Evolutionary conservation across 345 rosid genomes (phyloP), one percentile per base, ranked within the genome.

Genomic region (Euphorbia pulcherrima): DNA sequence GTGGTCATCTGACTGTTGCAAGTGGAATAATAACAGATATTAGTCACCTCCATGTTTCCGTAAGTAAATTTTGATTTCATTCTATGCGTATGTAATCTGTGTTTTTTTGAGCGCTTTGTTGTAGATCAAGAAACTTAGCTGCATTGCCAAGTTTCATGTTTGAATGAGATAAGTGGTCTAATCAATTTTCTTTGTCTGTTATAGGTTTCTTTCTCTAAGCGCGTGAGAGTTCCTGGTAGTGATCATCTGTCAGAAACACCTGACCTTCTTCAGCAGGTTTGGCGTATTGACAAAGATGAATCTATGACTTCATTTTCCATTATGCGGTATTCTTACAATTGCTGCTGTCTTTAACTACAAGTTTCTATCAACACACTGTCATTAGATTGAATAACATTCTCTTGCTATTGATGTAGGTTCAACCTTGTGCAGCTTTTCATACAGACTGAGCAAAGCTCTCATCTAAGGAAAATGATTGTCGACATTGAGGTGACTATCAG

Each of bases 211-310:
- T 82, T 91, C 67, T 79, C 96, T 44, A 94, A 91, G 83, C 78
- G 81, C 59, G 81, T 94, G 77, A 83, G 92, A 65, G 86, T 91
- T 74, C 99, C 99, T 21, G 79, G 87, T 75, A 74, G 85, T 37
- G 71, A 72, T 54, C 72, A 80, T 68, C 81, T 84, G 67, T 73
- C 83, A 46, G 84, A 82, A 78, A 79, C 48, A 21, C 44, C 76
- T 30, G 80, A 80, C 78, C 86, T 94, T 65, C 73, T 74, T 60
- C 76, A 77, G 60, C 86, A 82, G 78, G 75, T 88, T 27, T 94
- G 97, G 97, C 81, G 83, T 67, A 83, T 94, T 70, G 81, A 89
- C 77, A 94, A 94, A 82, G 99, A 94, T 72, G 96, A 88, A 77
- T 60, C 60, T 27, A 83, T 82, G 94, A 82, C 88, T 18, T 86